Evolutionary conservation across 2,329 filamentous ascomycete genomes (phyloP).

Genomic region (Lomentospora prolificans): DNA sequence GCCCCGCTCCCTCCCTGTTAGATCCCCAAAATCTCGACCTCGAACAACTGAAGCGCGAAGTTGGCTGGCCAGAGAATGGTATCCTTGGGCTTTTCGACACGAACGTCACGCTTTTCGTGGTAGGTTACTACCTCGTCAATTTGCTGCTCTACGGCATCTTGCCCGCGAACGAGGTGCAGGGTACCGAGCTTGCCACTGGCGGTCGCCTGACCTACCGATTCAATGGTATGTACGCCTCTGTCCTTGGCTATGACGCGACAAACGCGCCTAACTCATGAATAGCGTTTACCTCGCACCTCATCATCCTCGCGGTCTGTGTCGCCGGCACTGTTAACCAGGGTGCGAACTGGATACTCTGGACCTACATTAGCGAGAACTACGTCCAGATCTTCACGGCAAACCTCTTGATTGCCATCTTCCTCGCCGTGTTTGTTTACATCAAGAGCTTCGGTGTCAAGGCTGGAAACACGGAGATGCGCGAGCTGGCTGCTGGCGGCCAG

Average conservation of each 20-base stretch:
- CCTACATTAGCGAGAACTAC: slow-evolving; percentile 87
- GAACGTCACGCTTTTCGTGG: slow-evolving; percentile 56
- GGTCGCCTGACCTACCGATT: slow-evolving; percentile 75
- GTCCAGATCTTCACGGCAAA: slow-evolving; percentile 76
- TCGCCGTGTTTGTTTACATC: slow-evolving; percentile 73
- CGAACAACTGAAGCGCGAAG: slow-evolving; percentile 64
- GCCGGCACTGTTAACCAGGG: slow-evolving; percentile 70
- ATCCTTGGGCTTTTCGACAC: slow-evolving; percentile 60
- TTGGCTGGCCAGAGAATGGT: slow-evolving; percentile 70
- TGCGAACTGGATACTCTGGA: slow-evolving; percentile 79
- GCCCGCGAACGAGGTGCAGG: slow-evolving; percentile 62
- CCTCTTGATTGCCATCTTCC: slow-evolving; percentile 60
- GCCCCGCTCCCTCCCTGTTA: slow-evolving; percentile 74
- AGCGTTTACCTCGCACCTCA: slow-evolving; percentile 69
- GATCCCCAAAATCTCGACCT: slow-evolving; percentile 61
- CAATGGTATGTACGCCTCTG: slow-evolving; percentile 51
- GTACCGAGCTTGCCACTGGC: slow-evolving; percentile 59
- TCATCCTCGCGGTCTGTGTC: slow-evolving; percentile 60
- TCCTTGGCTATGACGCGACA: background rate
- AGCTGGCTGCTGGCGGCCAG: slow-evolving; percentile 73
- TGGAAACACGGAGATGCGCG: slow-evolving; percentile 61
- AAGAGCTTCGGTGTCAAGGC: slow-evolving; percentile 72
- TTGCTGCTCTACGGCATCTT: slow-evolving; percentile 66
- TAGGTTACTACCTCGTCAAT: slow-evolving; percentile 71
- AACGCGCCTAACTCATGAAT: background rate